These are phyloP conservation scores for Emmonsiellopsis sp. DNA, from an alignment of 2,329 filamentous ascomycete genomes.

Conservation along the genomic window DNA sequence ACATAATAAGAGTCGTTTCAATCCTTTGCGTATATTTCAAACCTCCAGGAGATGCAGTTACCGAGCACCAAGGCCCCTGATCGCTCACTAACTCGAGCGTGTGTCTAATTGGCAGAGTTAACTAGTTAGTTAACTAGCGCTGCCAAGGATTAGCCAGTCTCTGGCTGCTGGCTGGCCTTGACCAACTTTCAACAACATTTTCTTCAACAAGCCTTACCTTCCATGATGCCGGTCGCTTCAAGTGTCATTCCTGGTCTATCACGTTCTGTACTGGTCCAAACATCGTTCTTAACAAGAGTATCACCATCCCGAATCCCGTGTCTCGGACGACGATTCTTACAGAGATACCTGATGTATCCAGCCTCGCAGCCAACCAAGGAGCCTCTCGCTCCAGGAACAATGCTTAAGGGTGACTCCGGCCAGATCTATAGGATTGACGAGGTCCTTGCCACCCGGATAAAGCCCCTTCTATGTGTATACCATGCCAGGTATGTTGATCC, in stretches of 20 bases:
- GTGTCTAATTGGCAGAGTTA: too few relatives aligned
- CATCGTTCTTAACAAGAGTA: neutral
- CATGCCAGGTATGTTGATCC: neutral
- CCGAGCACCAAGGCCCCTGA: too few relatives aligned
- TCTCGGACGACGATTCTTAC: neutral
- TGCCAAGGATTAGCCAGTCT: too few relatives aligned
- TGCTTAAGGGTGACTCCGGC: constrained; percentile 7
- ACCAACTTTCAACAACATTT: too few relatives aligned
- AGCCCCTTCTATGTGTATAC: constrained; percentile 1
- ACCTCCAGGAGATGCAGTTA: too few relatives aligned
- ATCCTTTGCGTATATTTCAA: too few relatives aligned
- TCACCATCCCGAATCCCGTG: neutral
- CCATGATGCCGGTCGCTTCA: neutral
- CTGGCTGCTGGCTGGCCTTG: too few relatives aligned
- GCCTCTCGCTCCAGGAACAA: constrained; percentile 5
- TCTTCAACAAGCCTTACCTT: too few relatives aligned
- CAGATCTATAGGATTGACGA: constrained; percentile 4
- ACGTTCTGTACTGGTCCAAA: neutral
- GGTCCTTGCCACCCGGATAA: neutral
- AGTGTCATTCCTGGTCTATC: neutral
- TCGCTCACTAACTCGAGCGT: too few relatives aligned
- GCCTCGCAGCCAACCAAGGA: neutral
- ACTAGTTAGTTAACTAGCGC: too few relatives aligned
- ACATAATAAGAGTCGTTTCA: too few relatives aligned
- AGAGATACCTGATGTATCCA: neutral